phyloP scores from a whole-genome alignment of 345 rosid genomes.

The Eucalyptus microcorys region DNA sequence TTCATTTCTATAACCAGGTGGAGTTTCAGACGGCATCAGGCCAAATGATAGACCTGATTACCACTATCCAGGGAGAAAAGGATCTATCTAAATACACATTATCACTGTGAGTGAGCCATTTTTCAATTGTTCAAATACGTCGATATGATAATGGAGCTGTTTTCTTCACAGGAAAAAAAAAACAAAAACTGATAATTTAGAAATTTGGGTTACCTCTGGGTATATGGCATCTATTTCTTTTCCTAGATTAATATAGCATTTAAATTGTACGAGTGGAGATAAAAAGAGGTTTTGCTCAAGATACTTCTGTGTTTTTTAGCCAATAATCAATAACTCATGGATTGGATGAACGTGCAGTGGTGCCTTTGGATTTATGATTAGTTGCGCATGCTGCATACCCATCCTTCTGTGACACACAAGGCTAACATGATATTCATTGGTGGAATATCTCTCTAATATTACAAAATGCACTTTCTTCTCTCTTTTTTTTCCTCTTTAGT shows the following conservation, averaged over 20 bases:
- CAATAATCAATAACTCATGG: neutral
- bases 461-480: neutral
- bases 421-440: neutral
- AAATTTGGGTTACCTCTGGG: neutral
- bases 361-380: neutral
- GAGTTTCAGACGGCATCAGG: slow-evolving; percentile 72
- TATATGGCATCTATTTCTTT: neutral
- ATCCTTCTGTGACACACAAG: neutral
- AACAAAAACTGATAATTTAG: neutral
- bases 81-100: slow-evolving; percentile 57
- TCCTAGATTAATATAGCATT: neutral
- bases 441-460: neutral
- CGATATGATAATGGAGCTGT: neutral
- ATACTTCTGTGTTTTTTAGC: neutral
- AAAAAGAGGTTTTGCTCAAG: neutral
- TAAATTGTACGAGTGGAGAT: neutral
- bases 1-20: slow-evolving; percentile 24
- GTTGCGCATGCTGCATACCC: neutral
- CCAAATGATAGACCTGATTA: slow-evolving; percentile 80
- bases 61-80: slow-evolving; percentile 57
- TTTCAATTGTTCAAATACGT: neutral
- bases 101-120: slow-evolving; percentile 36
- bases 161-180: neutral
- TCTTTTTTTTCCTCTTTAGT: neutral
- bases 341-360: neutral